These are phyloP conservation scores for Cicer cuneatum DNA, from an alignment of 306 rosid genomes.

Conservation along the genomic window DNA sequence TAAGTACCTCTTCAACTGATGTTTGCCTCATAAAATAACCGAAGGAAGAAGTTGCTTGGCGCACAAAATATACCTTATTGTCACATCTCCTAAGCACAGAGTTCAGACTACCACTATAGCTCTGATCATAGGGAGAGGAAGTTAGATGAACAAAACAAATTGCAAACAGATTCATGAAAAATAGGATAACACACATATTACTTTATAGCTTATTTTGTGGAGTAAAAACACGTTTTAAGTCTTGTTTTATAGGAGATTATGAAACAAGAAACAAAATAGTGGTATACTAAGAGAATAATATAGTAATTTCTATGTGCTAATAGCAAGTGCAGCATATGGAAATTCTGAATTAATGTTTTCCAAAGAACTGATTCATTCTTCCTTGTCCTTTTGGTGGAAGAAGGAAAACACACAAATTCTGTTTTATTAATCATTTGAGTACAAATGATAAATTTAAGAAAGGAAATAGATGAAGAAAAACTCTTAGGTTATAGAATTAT, in stretches of 20 bases:
- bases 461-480: neutral
- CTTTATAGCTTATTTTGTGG: neutral
- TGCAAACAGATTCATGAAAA: conserved; percentile 2
- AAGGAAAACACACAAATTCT: too few relatives aligned
- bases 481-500: neutral
- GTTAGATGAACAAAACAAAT: conserved; percentile 30
- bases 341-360: too few relatives aligned
- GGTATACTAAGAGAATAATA: neutral
- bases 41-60: conserved; percentile 67
- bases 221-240: too few relatives aligned
- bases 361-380: too few relatives aligned
- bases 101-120: conserved; percentile 59
- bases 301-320: neutral
- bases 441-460: too few relatives aligned
- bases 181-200: neutral
- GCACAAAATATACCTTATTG: conserved; percentile 61
- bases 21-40: conserved; percentile 71
- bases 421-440: too few relatives aligned
- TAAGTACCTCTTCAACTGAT: conserved; percentile 58
- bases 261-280: neutral
- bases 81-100: conserved; percentile 60
- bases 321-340: too few relatives aligned
- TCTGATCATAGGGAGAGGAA: conserved; percentile 50
- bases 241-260: too few relatives aligned
- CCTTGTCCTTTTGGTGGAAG: too few relatives aligned